These are phyloP conservation scores for Globisporangium apiculatum DNA, from an alignment of 352 stramenopile genomes.

Conservation along the genomic window DNA sequence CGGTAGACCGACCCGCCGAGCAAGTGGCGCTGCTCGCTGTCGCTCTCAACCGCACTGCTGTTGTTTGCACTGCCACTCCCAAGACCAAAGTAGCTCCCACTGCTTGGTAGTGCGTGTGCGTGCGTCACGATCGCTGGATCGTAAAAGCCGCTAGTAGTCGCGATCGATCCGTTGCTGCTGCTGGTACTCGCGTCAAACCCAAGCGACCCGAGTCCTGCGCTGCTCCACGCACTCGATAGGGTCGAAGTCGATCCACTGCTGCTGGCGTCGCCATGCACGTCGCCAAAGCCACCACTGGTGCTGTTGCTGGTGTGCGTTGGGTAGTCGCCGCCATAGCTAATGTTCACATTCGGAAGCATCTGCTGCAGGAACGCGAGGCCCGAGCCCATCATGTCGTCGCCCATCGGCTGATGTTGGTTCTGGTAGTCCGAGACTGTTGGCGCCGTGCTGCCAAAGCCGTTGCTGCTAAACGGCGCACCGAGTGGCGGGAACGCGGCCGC, in stretches of 20 bases:
- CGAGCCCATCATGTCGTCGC: slow-evolving; percentile 13
- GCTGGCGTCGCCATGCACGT: neutral
- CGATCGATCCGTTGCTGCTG: neutral
- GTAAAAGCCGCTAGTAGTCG: slow-evolving; percentile 25
- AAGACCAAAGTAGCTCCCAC: slow-evolving; percentile 18
- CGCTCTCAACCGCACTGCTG: slow-evolving; percentile 17
- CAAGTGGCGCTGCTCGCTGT: slow-evolving; percentile 16
- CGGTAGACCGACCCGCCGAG: slow-evolving; percentile 25
- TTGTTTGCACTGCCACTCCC: slow-evolving; percentile 10
- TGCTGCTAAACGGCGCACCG: slow-evolving; percentile 25
- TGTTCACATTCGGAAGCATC: slow-evolving; percentile 87
- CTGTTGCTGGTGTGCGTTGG: slow-evolving; percentile 8
- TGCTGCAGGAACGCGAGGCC: slow-evolving; percentile 79
- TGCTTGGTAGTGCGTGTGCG: slow-evolving; percentile 6
- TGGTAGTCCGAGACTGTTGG: slow-evolving; percentile 1
- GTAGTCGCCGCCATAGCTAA: slow-evolving; percentile 78
- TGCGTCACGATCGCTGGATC: slow-evolving; percentile 46
- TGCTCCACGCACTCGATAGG: slow-evolving; percentile 7
- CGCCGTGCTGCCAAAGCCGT: slow-evolving; percentile 21
- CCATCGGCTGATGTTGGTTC: neutral
- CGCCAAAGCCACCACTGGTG: slow-evolving; percentile 1
- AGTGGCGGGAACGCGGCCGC: slow-evolving; percentile 35
- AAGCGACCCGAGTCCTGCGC: slow-evolving; percentile 12
- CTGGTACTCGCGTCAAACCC: slow-evolving; percentile 9
- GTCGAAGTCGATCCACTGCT: neutral